Evolutionary conservation across 2,329 filamentous ascomycete species (phyloP).

Genomic region (Cladosporium sp.): DNA sequence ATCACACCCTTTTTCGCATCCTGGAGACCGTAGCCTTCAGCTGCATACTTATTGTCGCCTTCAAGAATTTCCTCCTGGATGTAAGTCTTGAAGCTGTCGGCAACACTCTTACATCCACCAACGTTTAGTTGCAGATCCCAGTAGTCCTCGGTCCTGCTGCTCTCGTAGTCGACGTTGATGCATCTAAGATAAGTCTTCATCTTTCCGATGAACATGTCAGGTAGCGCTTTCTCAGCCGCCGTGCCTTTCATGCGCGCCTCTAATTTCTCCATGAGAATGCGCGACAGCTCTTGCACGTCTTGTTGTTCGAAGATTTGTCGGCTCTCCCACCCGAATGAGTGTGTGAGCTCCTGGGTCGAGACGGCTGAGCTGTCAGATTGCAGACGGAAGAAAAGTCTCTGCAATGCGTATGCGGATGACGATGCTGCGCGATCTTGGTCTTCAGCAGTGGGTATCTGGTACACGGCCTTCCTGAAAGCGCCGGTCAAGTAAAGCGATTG

Average conservation of each 20-base stretch:
- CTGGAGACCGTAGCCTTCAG: constrained; percentile 83
- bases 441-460: constrained; percentile 87
- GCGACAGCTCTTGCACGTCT: constrained; percentile 92
- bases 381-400: constrained; percentile 88
- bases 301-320: constrained; percentile 98
- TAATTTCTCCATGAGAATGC: constrained; percentile 94
- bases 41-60: constrained; percentile 97
- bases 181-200: constrained; percentile 98
- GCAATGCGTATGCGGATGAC: constrained; percentile 70
- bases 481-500: constrained; percentile 54
- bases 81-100: constrained; percentile 94
- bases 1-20: constrained; percentile 98
- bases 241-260: constrained; percentile 99
- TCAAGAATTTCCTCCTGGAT: constrained; percentile 95
- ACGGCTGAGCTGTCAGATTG: constrained; percentile 82
- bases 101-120: constrained; percentile 82
- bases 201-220: constrained; percentile 91
- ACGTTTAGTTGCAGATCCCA: constrained; percentile 99
- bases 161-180: constrained; percentile 97
- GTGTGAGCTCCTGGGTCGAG: constrained; percentile 84
- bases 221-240: constrained; percentile 77
- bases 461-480: constrained; percentile 92
- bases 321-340: constrained; percentile 97
- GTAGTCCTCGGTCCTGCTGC: constrained; percentile 90
- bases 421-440: constrained; percentile 79